phyloP scores from a whole-genome alignment of 495 filamentous ascomycete species.

The Penicillium bovifimosum region DNA sequence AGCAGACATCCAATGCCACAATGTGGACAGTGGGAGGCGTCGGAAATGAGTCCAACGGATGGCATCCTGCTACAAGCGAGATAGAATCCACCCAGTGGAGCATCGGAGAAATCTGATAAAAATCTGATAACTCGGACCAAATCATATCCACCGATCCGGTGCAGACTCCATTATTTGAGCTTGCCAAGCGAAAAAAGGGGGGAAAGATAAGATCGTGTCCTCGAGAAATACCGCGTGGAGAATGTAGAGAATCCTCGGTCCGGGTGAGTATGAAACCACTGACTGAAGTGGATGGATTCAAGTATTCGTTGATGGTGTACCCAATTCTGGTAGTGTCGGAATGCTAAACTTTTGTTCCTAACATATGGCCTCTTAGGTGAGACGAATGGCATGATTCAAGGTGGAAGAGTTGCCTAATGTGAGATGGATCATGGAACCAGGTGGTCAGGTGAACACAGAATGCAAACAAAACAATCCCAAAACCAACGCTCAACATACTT shows the following conservation, averaged over 20 bases:
- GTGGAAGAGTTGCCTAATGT: too few species aligned
- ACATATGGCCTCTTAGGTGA: too few species aligned
- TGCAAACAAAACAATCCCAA: neutral
- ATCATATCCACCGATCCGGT: constrained; percentile 15
- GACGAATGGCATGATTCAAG: too few species aligned
- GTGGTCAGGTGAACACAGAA: neutral
- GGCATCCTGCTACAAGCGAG: neutral
- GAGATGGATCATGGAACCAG: too few species aligned
- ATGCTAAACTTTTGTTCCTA: too few species aligned
- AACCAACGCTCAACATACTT: too few species aligned
- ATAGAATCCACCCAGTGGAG: constrained; percentile 22
- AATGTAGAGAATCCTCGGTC: neutral
- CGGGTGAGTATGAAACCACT: neutral
- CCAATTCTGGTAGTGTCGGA: too few species aligned
- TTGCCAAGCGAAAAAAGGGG: constrained; percentile 10
- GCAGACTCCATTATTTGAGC: constrained; percentile 8
- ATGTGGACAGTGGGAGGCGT: too few species aligned
- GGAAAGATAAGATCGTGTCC: constrained; percentile 4
- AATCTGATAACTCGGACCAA: constrained; percentile 28
- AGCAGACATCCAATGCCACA: neutral
- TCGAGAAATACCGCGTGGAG: neutral
- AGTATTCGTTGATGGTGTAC: too few species aligned
- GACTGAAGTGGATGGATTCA: too few species aligned
- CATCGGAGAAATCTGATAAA: constrained; percentile 24
- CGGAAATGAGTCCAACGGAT: neutral